Evolutionary conservation across 148 eudicot species (phyloP).

Genomic region (Rhododendron simsii): DNA sequence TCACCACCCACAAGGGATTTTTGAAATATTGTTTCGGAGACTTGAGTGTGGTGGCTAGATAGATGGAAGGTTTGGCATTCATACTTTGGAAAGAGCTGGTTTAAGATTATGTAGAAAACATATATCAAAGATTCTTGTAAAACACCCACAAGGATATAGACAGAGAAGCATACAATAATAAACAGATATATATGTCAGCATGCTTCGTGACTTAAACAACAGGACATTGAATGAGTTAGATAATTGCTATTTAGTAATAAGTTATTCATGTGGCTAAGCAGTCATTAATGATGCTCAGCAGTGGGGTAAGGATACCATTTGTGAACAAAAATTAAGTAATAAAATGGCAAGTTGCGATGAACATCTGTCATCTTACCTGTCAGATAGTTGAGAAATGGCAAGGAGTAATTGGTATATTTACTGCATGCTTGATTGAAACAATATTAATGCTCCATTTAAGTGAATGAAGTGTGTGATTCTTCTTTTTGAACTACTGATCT

Average conservation of each 20-base stretch:
- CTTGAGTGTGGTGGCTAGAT: background rate
- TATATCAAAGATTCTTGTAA: background rate
- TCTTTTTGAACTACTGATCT: background rate
- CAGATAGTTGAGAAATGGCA: background rate
- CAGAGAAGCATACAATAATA: background rate
- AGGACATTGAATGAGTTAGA: background rate
- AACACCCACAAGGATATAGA: background rate
- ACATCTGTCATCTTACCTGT: background rate
- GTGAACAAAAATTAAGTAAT: background rate
- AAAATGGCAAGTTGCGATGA: background rate
- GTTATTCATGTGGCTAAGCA: background rate
- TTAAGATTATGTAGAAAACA: background rate
- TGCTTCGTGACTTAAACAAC: background rate
- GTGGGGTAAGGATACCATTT: background rate
- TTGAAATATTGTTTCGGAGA: constrained; percentile 2
- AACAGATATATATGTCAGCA: background rate
- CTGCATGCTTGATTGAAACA: background rate
- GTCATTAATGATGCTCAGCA: background rate
- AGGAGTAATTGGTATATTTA: background rate
- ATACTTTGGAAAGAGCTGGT: background rate
- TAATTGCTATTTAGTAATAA: background rate
- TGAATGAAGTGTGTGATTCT: background rate
- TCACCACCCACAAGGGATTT: background rate
- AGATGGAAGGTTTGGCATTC: background rate
- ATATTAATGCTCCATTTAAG: background rate